These are phyloP conservation scores for Quercus suber DNA, from an alignment of 306 rosid species.

Conservation along the genomic window DNA sequence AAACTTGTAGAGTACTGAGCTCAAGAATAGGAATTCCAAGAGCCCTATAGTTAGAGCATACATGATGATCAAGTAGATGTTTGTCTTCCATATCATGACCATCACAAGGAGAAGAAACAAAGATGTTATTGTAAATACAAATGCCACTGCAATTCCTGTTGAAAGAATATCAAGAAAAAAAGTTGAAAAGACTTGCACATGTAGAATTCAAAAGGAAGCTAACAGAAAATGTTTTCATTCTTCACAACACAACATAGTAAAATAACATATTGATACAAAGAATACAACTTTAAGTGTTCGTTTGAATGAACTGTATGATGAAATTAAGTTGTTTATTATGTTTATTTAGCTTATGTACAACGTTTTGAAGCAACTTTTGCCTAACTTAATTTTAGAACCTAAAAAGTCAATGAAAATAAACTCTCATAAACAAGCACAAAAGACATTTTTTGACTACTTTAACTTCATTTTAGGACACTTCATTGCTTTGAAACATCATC, in stretches of 20 bases:
- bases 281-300: neutral
- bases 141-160: constrained; percentile 81
- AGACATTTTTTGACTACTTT: neutral
- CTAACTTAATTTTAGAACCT: too few species aligned
- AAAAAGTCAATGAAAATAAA: too few species aligned
- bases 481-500: neutral
- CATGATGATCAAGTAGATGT: constrained; percentile 40
- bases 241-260: neutral
- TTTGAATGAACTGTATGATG: too few species aligned
- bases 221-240: neutral
- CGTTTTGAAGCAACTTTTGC: too few species aligned
- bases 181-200: neutral
- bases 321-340: too few species aligned
- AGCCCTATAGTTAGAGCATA: constrained; percentile 47
- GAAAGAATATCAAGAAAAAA: neutral
- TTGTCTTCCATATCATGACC: constrained; percentile 85
- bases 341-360: too few species aligned
- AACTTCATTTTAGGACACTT: neutral
- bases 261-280: neutral
- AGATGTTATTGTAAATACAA: constrained; percentile 80
- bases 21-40: constrained; percentile 60
- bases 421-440: too few species aligned
- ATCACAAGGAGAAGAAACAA: constrained; percentile 62
- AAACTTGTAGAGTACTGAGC: constrained; percentile 77
- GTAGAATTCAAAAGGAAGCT: neutral